A percentile compares a stretch with the other conserved stretches of the same genome.
Conservation (phyloP, 768 basidiomycete genomes). For the Lactarius deliciosus region DNA sequence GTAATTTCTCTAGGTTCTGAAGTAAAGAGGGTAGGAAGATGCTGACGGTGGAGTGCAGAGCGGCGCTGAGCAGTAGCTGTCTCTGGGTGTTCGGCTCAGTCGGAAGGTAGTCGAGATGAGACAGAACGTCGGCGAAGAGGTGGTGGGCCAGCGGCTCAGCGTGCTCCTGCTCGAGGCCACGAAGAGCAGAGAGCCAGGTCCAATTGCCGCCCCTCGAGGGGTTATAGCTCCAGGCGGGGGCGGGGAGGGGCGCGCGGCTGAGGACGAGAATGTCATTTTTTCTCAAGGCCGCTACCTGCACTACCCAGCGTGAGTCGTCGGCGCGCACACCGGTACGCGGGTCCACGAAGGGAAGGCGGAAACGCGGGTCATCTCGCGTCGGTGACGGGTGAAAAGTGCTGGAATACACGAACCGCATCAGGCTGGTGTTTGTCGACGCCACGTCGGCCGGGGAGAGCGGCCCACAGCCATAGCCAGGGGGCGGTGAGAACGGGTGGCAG, state of each 20-base stretch:
- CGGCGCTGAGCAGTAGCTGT: not conserved
- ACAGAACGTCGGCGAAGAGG: conserved; percentile 16
- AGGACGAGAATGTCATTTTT: conserved; percentile 15
- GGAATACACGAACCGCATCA: conserved; percentile 24
- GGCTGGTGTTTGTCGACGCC: conserved; percentile 5
- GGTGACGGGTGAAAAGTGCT: conserved; percentile 14
- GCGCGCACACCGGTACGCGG: conserved; percentile 24
- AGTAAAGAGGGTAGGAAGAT: conserved; percentile 25
- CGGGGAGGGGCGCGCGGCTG: conserved; percentile 22
- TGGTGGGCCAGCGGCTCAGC: conserved; percentile 6
- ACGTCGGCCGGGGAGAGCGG: conserved; percentile 6
- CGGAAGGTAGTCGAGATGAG: conserved; percentile 3
- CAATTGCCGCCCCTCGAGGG: conserved; percentile 8
- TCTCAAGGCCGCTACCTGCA: conserved; percentile 6
- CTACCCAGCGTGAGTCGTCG: conserved; percentile 19
- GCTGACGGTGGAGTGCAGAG: conserved; percentile 24
- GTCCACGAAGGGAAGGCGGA: conserved; percentile 15
- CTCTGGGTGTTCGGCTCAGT: not conserved
- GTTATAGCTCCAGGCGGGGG: conserved; percentile 27
- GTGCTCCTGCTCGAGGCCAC: conserved; percentile 11
- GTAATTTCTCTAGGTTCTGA: conserved; percentile 10
- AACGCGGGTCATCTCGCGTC: not conserved
- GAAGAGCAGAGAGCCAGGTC: conserved; percentile 19
- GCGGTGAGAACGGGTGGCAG: not conserved
- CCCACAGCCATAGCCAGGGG: not conserved